A percentile compares a stretch with the other conserved stretches of the same genome.
Conservation (phyloP, 2,329 filamentous ascomycete genomes). For the Microthyrium microscopicum region DNA sequence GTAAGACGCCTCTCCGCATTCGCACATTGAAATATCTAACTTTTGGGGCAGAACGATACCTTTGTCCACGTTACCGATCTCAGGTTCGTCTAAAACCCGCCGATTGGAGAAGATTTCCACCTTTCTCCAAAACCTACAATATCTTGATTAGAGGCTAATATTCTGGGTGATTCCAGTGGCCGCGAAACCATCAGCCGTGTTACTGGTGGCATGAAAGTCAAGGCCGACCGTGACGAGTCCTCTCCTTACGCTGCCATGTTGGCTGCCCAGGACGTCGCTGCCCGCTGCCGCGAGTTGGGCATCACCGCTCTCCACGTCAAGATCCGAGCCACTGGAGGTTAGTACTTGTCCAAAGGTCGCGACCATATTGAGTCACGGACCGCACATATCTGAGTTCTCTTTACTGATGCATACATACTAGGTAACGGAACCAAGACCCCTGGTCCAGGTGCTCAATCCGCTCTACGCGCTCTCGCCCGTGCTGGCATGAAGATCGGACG, state of each 20-base stretch:
- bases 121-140: neutral
- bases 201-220: constrained; percentile 99
- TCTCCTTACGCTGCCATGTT: constrained; percentile 99
- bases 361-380: too few species aligned
- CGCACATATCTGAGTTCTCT: too few species aligned
- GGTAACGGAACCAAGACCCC: constrained; percentile 99
- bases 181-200: constrained; percentile 99
- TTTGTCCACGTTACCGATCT: constrained; percentile 98
- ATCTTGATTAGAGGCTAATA: constrained; percentile 35
- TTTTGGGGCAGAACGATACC: constrained; percentile 26
- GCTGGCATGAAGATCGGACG: constrained; percentile 99
- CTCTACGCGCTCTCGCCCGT: constrained; percentile 95
- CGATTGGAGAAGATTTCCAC: neutral
- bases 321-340: constrained; percentile 98
- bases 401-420: neutral
- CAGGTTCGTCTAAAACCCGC: constrained; percentile 21
- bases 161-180: constrained; percentile 64
- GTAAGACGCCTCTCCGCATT: neutral
- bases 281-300: constrained; percentile 71
- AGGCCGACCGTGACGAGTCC: constrained; percentile 99
- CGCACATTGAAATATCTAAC: neutral
- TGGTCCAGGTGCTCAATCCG: constrained; percentile 95
- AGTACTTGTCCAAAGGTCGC: constrained; percentile 23
- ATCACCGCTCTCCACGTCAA: constrained; percentile 99
- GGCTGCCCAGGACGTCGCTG: constrained; percentile 86